A percentile compares a stretch with the other conserved stretches of the same genome.
These are phyloP conservation scores for Cryptococcus jaspeensis DNA, from an alignment of 1,284 basidiomycete species.

Conservation along the genomic window DNA sequence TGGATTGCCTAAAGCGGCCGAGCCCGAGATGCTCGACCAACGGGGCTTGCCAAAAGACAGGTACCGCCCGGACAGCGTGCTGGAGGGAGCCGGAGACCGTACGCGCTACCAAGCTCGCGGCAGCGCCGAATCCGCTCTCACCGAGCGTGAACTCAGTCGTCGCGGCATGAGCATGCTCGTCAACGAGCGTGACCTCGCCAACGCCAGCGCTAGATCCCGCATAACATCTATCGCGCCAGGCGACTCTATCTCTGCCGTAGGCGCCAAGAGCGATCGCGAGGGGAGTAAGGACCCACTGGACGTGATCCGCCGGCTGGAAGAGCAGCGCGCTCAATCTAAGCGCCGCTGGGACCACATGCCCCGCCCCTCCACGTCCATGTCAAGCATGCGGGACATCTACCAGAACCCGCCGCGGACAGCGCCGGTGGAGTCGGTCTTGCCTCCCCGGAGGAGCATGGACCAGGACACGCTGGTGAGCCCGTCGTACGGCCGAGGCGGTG, in stretches of 20 bases:
- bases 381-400: slow-evolving; percentile 31
- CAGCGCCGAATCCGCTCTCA: slow-evolving; percentile 8
- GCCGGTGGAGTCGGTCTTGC: slow-evolving; percentile 20
- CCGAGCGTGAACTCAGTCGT: slow-evolving; percentile 4
- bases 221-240: slow-evolving; percentile 30
- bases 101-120: slow-evolving; percentile 6
- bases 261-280: slow-evolving; percentile 13
- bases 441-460: slow-evolving; percentile 18
- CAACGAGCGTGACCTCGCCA: slow-evolving; percentile 11
- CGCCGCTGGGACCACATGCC: slow-evolving; percentile 33
- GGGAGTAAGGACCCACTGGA: slow-evolving; percentile 42
- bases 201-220: slow-evolving; percentile 9
- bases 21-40: slow-evolving; percentile 5
- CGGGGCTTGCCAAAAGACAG: slow-evolving; percentile 15
- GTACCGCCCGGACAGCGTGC: slow-evolving; percentile 20
- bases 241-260: slow-evolving; percentile 42
- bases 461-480: slow-evolving; percentile 21
- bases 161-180: slow-evolving; percentile 11
- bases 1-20: slow-evolving; percentile 17
- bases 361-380: slow-evolving; percentile 38
- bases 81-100: slow-evolving; percentile 12
- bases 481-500: slow-evolving; percentile 10
- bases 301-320: slow-evolving; percentile 38
- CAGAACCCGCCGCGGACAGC: slow-evolving; percentile 23
- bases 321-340: slow-evolving; percentile 30